Base-by-base conservation (phyloP, 257 asterid species). In the Plantago ovata region DNA sequence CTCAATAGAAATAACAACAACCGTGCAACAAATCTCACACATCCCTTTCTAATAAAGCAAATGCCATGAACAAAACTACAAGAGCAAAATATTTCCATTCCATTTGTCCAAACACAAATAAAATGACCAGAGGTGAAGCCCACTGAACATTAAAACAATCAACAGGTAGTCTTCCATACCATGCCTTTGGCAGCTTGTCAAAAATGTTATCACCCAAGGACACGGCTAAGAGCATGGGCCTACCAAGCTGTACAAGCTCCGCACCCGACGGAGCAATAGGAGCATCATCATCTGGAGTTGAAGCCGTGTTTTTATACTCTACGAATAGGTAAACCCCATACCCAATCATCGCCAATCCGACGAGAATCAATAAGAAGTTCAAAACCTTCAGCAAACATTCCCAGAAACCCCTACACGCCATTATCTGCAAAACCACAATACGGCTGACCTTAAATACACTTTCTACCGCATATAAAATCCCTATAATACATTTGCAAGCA, bases 141-240 rank as follows among this genome's bases (percentile, higher is more conserved):
- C 13, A 21, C 16, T 12, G 48, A 12, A 64, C 49, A 36, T 6
- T 13, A 55, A 61, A 42, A 57, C 53, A 46, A 22, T 12, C 38
- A 12, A 40, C 41, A 12, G 15, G 0, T 21, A 33, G 47, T 58
- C 38, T 24, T 7, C 61, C 77, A 42, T 87, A 87, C 98, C 98
- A 92, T 49, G 95, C 90, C 82, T 83, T 88, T 10, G 98, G 98
- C 63, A 92, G 92, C 61, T 88, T 92, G 81, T 88, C 96, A 23
- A 85, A 81, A 62, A 85, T 75, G 83, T 40, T 86, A 69, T 66
- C 84, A 43, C 63, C 84, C 71, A 86, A 63, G 57, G 90, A 74
- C 52, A 93, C 79, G 13, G 89, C 84, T 60, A 89, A 63, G 40
- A 93, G 80, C 97, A 93, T 76, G 16, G 98, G 97, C 14, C 98